These are phyloP conservation scores for Debaryomycetaceae sp. DNA, from an alignment of 1,139 yeast genomes.

Conservation along the genomic window DNA sequence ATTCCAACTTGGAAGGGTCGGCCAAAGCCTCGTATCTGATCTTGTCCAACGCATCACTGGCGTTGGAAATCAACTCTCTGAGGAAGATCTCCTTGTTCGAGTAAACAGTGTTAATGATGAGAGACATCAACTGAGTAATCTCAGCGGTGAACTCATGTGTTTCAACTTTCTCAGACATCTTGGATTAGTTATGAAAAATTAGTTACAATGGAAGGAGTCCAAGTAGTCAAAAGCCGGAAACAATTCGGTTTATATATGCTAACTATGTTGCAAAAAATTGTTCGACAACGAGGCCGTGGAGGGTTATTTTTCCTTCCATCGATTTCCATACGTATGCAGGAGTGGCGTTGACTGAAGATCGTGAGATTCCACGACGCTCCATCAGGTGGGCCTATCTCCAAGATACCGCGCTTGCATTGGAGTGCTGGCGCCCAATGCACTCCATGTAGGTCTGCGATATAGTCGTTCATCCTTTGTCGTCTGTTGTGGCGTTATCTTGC, in stretches of 20 bases:
- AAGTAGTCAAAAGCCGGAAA: slow-evolving; percentile 9
- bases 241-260: no score
- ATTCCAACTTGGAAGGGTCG: slow-evolving; percentile 86
- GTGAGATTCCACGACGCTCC: no score
- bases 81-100: slow-evolving; percentile 98
- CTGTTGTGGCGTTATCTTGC: no score
- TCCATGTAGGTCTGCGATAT: no score
- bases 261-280: slow-evolving; percentile 11
- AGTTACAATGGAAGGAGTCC: no score
- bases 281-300: slow-evolving; percentile 20
- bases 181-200: slow-evolving; percentile 6
- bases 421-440: no score
- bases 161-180: slow-evolving; percentile 46
- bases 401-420: no score
- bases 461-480: no score
- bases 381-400: no score
- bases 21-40: slow-evolving; percentile 95
- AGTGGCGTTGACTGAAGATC: no score
- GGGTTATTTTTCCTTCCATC: slow-evolving; percentile 36
- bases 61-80: slow-evolving; percentile 98
- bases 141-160: slow-evolving; percentile 99
- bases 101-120: slow-evolving; percentile 99
- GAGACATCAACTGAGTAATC: slow-evolving; percentile 99
- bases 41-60: slow-evolving; percentile 82
- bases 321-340: slow-evolving; percentile 23